Conservation (phyloP, 306 rosid genomes). For the Acmispon strigosus region DNA sequence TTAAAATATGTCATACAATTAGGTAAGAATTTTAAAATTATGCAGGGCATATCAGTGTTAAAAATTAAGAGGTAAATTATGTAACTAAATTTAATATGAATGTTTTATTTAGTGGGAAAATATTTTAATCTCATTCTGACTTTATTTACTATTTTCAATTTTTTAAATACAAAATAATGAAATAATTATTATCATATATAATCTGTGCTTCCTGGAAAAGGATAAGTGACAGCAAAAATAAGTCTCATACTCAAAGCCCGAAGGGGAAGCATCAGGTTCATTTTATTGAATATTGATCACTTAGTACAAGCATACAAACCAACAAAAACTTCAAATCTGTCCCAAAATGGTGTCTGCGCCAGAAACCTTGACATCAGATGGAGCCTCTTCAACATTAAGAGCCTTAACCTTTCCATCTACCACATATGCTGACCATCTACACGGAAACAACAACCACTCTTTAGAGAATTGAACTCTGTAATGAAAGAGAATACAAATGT, state of each 20-base stretch:
- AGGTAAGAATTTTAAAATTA: too few species aligned
- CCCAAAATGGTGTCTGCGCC: slow-evolving; percentile 77
- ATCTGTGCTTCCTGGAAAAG: neutral
- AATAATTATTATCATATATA: neutral
- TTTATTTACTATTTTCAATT: too few species aligned
- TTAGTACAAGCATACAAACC: neutral
- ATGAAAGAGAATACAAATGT: neutral
- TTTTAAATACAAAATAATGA: neutral
- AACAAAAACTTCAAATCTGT: slow-evolving; percentile 48
- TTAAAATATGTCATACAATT: too few species aligned
- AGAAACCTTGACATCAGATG: slow-evolving; percentile 93
- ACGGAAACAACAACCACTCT: slow-evolving; percentile 13
- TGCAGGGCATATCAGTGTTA: too few species aligned
- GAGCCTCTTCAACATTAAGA: slow-evolving; percentile 86
- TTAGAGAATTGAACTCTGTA: neutral
- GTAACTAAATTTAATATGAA: too few species aligned
- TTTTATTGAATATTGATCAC: slow-evolving; percentile 18
- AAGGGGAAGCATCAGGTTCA: slow-evolving; percentile 1
- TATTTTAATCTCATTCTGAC: too few species aligned
- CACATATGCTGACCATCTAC: slow-evolving; percentile 94
- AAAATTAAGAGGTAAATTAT: too few species aligned
- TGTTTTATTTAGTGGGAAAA: too few species aligned
- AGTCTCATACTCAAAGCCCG: neutral
- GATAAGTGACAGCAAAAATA: neutral
- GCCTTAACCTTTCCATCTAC: slow-evolving; percentile 73